Conservation (phyloP, 73 alveolate species). For the Uronychia setigera region DNA sequence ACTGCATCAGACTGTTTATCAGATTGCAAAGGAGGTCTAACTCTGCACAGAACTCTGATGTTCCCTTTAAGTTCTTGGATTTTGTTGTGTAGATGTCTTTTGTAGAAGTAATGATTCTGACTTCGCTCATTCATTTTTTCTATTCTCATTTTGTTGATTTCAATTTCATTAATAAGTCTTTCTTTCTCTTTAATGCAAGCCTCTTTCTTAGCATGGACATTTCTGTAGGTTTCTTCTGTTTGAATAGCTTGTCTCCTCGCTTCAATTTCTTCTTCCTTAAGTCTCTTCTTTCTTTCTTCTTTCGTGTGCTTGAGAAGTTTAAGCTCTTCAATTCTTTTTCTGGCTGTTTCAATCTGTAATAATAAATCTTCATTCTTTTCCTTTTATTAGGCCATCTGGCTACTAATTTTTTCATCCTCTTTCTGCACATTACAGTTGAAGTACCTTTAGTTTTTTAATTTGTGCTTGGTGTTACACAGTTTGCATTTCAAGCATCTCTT, state of each 20-base stretch:
- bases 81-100: constrained; percentile 69
- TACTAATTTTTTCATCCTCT: neutral
- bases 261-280: neutral
- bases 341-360: neutral
- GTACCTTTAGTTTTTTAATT: neutral
- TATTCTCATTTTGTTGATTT: constrained; percentile 3
- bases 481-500: neutral
- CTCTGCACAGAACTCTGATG: constrained; percentile 79
- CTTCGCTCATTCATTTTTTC: constrained; percentile 15
- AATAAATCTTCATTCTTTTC: neutral
- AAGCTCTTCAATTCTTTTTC: neutral
- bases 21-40: constrained; percentile 67
- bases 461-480: neutral
- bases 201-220: neutral
- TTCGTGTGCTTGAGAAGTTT: neutral
- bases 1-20: neutral
- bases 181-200: neutral
- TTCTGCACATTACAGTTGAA: neutral
- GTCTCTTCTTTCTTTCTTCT: neutral
- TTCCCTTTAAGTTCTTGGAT: constrained; percentile 80
- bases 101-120: neutral
- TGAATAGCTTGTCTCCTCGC: neutral
- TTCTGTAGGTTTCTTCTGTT: neutral
- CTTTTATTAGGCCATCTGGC: neutral
- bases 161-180: neutral